Base-by-base conservation (phyloP, 164 flowering plant genomes). In the Aristolochia fimbriata region DNA sequence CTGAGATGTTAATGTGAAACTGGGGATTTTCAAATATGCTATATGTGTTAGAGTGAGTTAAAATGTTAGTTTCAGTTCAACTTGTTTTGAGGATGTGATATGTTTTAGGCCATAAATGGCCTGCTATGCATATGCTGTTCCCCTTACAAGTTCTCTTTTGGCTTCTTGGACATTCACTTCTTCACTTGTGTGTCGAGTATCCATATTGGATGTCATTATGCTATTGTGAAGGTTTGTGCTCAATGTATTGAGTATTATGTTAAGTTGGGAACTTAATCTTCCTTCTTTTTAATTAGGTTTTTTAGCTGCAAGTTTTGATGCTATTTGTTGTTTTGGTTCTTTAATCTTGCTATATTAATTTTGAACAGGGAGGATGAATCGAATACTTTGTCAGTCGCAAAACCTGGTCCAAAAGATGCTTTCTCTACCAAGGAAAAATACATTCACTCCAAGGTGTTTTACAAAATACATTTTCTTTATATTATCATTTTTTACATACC, bases 371-470 rank as follows among this genome's bases (percentile, higher is more conserved):
- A 25, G 47, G 72, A 65, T 65, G 71, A 71, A 16, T 30, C 75
- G 61, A 72, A 68, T 46, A 20, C 48, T 8, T 24, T 59, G 10
- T 60, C 76, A 24, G 56, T 81, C 58, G 67, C 60, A 21, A 91
- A 91, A 73, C 96, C 96, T 56, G 71, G 70, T 43, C 78, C 82
- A 17, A 68, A 62, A 62, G 96, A 86, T 72, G 68, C 76, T 27
- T 43, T 71, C 66, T 56, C 62, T 15, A 50, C 45, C 22, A 77
- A 69, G 64, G 80, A 77, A 65, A 77, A 67, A 60, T 77, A 69
- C 62, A 74, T 77, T 51, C 78, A 77, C 30, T 63, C 74, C 59
- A 77, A 77, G 78, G 81, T 74, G 68, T 19, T n/a, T 51, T 20
- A 19, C 3, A 50, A 7, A 37, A 37, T 6, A 37, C 43, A 3